Conservation (phyloP, 148 eudicot genomes). For the Chenopodium quinoa region DNA sequence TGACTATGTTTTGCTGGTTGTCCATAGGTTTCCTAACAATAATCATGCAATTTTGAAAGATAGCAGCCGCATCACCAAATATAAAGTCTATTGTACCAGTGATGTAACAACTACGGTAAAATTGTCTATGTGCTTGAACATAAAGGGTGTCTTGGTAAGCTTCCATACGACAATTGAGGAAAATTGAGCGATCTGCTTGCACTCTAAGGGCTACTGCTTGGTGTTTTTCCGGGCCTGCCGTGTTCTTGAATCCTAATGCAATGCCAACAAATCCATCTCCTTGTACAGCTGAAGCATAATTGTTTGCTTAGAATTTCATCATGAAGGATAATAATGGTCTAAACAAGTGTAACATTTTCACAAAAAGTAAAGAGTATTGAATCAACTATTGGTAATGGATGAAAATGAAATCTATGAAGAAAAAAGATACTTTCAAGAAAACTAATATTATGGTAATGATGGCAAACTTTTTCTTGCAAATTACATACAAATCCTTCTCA, state of each 20-base stretch:
- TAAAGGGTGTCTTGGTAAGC: slow-evolving; percentile 68
- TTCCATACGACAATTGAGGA: slow-evolving; percentile 71
- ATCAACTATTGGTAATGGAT: no score
- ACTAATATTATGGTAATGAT: no score
- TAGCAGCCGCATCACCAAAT: slow-evolving; percentile 65
- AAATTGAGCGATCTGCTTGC: slow-evolving; percentile 59
- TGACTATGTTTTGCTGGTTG: slow-evolving; percentile 56
- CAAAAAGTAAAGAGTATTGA: no score
- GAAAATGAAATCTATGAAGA: no score
- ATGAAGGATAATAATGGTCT: background rate
- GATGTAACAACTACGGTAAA: slow-evolving; percentile 58
- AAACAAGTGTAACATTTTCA: background rate
- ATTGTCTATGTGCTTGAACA: slow-evolving; percentile 65
- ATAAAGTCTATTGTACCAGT: slow-evolving; percentile 68
- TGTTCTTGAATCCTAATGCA: slow-evolving; percentile 68
- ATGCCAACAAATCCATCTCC: slow-evolving; percentile 78
- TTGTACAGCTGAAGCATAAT: slow-evolving; percentile 38
- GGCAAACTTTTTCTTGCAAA: no score
- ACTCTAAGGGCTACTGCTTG: slow-evolving; percentile 84
- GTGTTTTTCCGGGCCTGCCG: slow-evolving; percentile 74
- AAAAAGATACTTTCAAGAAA: no score
- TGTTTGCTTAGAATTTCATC: background rate
- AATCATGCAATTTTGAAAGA: slow-evolving; percentile 64
- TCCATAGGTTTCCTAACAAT: slow-evolving; percentile 48
- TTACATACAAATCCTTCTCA: no score